Evolutionary conservation across 1,284 basidiomycete species (phyloP).

Genomic region (Irpex sp.): DNA sequence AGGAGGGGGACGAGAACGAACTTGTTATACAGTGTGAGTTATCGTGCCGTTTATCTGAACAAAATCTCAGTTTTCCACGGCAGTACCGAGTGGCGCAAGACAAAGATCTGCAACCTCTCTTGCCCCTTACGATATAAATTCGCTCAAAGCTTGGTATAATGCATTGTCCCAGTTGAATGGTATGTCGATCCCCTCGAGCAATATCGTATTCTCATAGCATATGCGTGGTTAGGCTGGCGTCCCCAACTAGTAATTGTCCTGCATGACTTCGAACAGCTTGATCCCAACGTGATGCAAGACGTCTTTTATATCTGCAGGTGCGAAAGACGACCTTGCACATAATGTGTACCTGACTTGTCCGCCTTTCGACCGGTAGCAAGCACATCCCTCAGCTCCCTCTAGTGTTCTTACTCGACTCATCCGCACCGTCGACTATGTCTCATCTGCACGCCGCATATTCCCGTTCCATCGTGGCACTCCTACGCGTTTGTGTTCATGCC

Average conservation of each 20-base stretch:
- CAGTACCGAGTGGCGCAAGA: conserved; percentile 27
- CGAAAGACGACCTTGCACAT: not conserved
- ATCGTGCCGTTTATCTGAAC: not conserved
- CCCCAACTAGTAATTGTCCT: conserved; percentile 51
- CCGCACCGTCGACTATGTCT: conserved; percentile 50
- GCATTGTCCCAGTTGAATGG: conserved; percentile 34
- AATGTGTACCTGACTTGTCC: conserved; percentile 3
- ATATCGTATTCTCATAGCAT: not conserved
- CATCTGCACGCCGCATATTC: conserved; percentile 58
- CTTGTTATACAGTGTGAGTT: not conserved
- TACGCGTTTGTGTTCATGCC: conserved; percentile 49
- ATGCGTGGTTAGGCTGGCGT: conserved; percentile 10
- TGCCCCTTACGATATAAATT: conserved; percentile 56
- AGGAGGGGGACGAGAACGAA: conserved; percentile 23
- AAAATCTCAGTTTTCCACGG: not conserved
- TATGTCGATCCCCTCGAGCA: conserved; percentile 18
- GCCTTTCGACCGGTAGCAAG: conserved; percentile 19
- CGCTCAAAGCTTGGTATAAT: conserved; percentile 56
- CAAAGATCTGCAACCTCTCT: conserved; percentile 47
- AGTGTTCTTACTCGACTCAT: conserved; percentile 55
- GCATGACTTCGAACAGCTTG: conserved; percentile 70
- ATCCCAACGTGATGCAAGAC: conserved; percentile 56
- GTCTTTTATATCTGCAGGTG: conserved; percentile 69
- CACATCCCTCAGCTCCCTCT: conserved; percentile 51
- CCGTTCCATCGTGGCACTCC: conserved; percentile 49